Evolutionary conservation across 2,329 filamentous ascomycete species (phyloP).

Genomic region (Aspergillus sp.): DNA sequence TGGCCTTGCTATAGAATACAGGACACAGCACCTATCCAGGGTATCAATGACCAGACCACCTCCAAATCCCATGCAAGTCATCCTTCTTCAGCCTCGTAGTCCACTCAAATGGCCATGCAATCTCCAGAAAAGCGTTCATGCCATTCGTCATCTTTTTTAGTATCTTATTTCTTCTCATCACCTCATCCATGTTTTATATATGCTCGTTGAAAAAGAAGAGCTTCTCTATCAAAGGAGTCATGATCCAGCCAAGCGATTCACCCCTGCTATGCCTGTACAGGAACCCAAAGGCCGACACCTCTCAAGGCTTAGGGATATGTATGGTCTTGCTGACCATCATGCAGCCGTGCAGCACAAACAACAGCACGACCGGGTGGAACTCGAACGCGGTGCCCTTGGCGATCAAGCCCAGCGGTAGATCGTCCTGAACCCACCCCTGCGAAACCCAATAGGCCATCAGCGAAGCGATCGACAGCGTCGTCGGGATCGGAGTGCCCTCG

Average conservation of each 20-base stretch:
- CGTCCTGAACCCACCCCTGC: conserved; percentile 73
- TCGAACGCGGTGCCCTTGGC: conserved; percentile 67
- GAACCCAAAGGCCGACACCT: background rate
- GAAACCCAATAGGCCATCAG: conserved; percentile 89
- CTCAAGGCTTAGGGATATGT: conserved; percentile 81
- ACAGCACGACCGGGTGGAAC: conserved; percentile 74
- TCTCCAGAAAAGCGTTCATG: too few relatives aligned
- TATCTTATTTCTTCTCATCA: background rate
- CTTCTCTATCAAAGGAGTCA: conserved; percentile 16
- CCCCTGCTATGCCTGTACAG: conserved; percentile 8
- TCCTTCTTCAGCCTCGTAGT: too few relatives aligned
- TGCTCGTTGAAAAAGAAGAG: conserved; percentile 14
- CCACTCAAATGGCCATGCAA: too few relatives aligned
- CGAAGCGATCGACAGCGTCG: conserved; percentile 73
- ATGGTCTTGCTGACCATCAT: conserved; percentile 95
- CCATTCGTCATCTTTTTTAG: too few relatives aligned
- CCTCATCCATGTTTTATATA: conserved; percentile 11
- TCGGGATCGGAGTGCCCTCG: conserved; percentile 94
- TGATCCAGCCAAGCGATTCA: conserved; percentile 9
- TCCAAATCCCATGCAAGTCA: too few relatives aligned
- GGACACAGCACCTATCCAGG: too few relatives aligned
- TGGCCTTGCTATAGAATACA: too few relatives aligned
- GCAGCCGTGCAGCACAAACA: conserved; percentile 88
- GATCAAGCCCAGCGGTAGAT: conserved; percentile 73
- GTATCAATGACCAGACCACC: too few relatives aligned